Percentiles rank a stretch among this genome's conserved stretches.
Conservation (phyloP, 1,284 basidiomycete genomes). For the Mycena citricolor region DNA sequence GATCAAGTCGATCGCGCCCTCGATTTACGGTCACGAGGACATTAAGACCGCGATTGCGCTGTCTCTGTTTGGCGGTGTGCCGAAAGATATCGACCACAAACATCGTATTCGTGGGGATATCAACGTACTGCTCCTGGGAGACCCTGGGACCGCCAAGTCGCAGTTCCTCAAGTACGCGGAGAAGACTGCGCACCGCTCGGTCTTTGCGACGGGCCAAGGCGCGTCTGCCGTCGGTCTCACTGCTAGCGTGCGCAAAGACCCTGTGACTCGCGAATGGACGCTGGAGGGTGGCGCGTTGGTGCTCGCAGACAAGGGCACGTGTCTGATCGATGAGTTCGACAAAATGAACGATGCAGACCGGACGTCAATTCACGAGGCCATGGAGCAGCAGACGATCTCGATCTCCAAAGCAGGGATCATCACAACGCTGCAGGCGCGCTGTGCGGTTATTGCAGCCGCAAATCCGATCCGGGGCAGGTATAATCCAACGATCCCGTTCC, state of each 20-base stretch:
- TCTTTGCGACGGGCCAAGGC: slow-evolving; percentile 98
- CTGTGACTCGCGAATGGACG: slow-evolving; percentile 97
- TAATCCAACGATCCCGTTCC: slow-evolving; percentile 97
- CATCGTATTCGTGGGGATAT: slow-evolving; percentile 97
- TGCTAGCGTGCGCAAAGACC: slow-evolving; percentile 96
- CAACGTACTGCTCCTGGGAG: slow-evolving; percentile 93
- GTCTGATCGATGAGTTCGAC: slow-evolving; percentile 99
- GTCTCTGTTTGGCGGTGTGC: slow-evolving; percentile 90
- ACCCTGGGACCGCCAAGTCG: slow-evolving; percentile 98
- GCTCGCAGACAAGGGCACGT: slow-evolving; percentile 97
- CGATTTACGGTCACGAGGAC: slow-evolving; percentile 98
- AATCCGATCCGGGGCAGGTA: slow-evolving; percentile 96
- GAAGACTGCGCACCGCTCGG: slow-evolving; percentile 95
- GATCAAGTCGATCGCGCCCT: slow-evolving; percentile 97
- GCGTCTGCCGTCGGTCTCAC: slow-evolving; percentile 98
- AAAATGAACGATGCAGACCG: slow-evolving; percentile 99
- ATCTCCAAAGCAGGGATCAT: slow-evolving; percentile 99
- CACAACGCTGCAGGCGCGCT: slow-evolving; percentile 94
- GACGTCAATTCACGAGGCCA: slow-evolving; percentile 99
- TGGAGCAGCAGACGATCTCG: slow-evolving; percentile 99
- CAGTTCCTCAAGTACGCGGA: slow-evolving; percentile 99
- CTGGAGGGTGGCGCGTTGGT: slow-evolving; percentile 97
- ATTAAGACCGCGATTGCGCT: slow-evolving; percentile 98
- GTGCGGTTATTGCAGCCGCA: slow-evolving; percentile 96
- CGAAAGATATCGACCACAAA: slow-evolving; percentile 96